phyloP scores from a whole-genome alignment of 495 filamentous ascomycete species.

The Daldinia concentrica region DNA sequence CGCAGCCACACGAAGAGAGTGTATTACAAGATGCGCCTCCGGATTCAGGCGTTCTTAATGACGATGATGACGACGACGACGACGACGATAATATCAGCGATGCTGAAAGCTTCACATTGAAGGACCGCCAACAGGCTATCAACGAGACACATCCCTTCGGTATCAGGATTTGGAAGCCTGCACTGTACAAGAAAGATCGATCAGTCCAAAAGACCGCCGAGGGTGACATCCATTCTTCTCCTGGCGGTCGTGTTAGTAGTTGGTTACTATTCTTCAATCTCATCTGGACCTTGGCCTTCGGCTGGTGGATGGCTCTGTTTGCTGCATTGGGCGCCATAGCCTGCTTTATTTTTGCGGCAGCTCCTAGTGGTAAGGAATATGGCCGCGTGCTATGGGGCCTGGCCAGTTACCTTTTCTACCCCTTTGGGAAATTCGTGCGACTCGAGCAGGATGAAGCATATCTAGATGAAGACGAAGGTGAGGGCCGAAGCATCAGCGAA shows the following conservation, averaged over 20 bases:
- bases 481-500: conserved; percentile 98
- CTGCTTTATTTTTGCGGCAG: conserved; percentile 83
- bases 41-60: conserved; percentile 54
- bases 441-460: conserved; percentile 94
- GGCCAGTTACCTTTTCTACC: conserved; percentile 88
- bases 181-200: conserved; percentile 95
- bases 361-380: conserved; percentile 83
- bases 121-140: conserved; percentile 96
- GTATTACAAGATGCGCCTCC: conserved; percentile 34
- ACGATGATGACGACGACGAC: conserved; percentile 68
- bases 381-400: conserved; percentile 86
- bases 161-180: conserved; percentile 98
- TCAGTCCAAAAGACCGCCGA: conserved; percentile 97
- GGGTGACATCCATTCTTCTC: conserved; percentile 95
- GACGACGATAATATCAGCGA: conserved; percentile 74
- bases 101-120: conserved; percentile 83
- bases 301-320: conserved; percentile 94
- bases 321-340: conserved; percentile 74
- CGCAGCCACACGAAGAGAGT: conserved; percentile 50
- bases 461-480: conserved; percentile 95
- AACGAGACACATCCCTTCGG: conserved; percentile 99
- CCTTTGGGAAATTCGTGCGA: conserved; percentile 94
- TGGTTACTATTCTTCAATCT: conserved; percentile 88
- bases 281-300: conserved; percentile 90
- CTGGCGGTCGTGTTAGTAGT: conserved; percentile 84